phyloP scores from a whole-genome alignment of 176 grass and related monocot genomes.

The Hsuehochloa calcarea region DNA sequence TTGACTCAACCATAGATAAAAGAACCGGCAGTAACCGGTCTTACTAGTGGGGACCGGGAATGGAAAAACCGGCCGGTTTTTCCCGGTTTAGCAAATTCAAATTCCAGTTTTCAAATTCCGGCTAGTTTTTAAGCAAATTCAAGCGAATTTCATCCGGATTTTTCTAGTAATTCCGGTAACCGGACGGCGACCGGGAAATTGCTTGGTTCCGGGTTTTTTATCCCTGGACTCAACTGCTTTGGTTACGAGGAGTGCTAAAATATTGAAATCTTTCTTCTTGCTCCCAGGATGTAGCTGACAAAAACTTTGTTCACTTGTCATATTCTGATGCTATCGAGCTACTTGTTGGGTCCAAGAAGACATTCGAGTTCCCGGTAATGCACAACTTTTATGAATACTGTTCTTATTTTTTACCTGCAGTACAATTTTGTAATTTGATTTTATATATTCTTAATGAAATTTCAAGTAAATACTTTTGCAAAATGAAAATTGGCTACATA shows the following conservation, averaged over 20 bases:
- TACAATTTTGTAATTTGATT: conserved; percentile 11
- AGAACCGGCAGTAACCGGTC: no score
- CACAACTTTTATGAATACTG: not conserved
- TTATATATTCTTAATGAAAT: not conserved
- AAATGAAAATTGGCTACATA: conserved; percentile 2
- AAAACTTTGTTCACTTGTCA: conserved; percentile 88
- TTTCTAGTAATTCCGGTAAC: no score
- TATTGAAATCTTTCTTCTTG: conserved; percentile 29
- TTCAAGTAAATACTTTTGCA: conserved; percentile 5
- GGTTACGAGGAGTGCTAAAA: conserved; percentile 22
- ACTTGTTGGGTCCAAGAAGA: conserved; percentile 76
- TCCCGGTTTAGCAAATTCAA: no score
- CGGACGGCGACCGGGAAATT: no score
- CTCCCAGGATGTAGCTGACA: conserved; percentile 82
- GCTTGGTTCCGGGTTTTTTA: no score
- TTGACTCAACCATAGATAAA: not conserved
- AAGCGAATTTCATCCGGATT: no score
- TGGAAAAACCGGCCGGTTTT: no score
- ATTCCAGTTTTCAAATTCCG: no score
- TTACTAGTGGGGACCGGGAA: no score
- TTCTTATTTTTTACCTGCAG: conserved; percentile 14
- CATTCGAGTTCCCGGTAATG: conserved; percentile 95
- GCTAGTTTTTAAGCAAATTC: no score
- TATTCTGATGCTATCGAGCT: conserved; percentile 92
- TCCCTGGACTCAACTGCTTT: not conserved